Evolutionary conservation across 345 rosid species (phyloP), one percentile per base, ranked within the genome.

Genomic region (Limnanthes douglasii): DNA sequence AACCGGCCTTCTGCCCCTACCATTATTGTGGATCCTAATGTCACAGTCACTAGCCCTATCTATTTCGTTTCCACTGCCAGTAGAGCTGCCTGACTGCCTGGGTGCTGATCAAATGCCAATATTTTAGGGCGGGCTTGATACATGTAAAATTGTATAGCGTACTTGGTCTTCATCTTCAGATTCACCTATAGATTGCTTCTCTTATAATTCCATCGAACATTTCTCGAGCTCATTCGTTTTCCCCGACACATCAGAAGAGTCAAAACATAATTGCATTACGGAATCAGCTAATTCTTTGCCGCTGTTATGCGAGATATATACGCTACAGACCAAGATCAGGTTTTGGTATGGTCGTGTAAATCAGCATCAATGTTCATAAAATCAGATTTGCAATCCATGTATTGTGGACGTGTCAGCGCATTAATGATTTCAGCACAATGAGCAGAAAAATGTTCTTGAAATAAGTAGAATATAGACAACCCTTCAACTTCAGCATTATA

Each of bases 391-490:
- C 88, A 93, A 48, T 90, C 73, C 88, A 78, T 81, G 65, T 90
- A 90, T 41, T 61, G 78, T 8, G 78, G 77, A 59, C 84, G 68
- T 39, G 93, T 94, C 45, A 84, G 57, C 39, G 72, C 43, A 18
- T 43, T 70, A 42, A 80, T 54, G 32, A 84, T 57, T 58, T 84
- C 85, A 21, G 75, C 50, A 43, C 55, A 78, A 59, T 90, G 98
- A 42, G 59, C 65, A 9, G 96, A 82, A 58, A 90, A 80, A 43
- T 78, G 88, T 52, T 84, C 78, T 56, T 64, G 60, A 48, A 90
- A 84, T 50, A 74, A 56, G 19, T 35, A 57, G 98, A 66, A 33
- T 92, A 71, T 59, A 90, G 75, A 94, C 94, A 80, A 39, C 84
- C 92, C 57, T 78, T 73, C 65, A 90, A 54, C 60, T 84, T 85